Evolutionary conservation across 2,329 filamentous ascomycete genomes (phyloP).

Genomic region (Periconia sp.): DNA sequence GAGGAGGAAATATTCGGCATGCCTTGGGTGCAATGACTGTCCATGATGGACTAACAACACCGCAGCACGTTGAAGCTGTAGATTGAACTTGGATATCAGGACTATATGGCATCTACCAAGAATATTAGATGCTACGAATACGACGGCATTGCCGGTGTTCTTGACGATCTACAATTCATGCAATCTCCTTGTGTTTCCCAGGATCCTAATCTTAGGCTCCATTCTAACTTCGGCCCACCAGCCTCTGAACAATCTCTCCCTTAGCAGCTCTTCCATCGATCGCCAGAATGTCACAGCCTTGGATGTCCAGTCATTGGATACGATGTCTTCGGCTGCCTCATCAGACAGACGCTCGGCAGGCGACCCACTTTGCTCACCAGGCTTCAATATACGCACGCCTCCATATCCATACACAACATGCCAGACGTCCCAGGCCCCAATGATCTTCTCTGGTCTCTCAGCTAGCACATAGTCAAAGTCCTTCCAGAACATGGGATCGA

Average conservation of each 20-base stretch:
- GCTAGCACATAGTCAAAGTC: conserved; percentile 65
- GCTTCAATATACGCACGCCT: conserved; percentile 56
- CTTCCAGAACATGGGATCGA: conserved; percentile 62
- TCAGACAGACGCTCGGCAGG: conserved; percentile 19
- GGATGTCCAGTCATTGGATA: conserved; percentile 20
- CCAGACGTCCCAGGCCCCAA: conserved; percentile 60
- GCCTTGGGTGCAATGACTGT: background rate
- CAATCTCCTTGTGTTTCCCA: too few species aligned
- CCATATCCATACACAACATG: conserved; percentile 59
- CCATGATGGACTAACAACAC: background rate
- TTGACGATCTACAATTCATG: background rate
- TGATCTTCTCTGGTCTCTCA: conserved; percentile 56
- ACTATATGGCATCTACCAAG: too few species aligned
- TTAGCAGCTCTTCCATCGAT: conserved; percentile 41
- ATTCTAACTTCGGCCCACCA: conserved; percentile 63
- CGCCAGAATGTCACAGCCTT: conserved; percentile 31
- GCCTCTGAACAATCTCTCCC: conserved; percentile 49
- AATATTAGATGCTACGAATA: too few species aligned
- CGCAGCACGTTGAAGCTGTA: background rate
- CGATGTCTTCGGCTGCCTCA: conserved; percentile 16
- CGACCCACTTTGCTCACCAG: conserved; percentile 42
- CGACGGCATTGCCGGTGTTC: background rate
- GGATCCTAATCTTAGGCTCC: conserved; percentile 60
- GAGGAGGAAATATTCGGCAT: background rate
- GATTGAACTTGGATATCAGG: too few species aligned